These are phyloP conservation scores for Stentor coeruleus DNA, from an alignment of 73 alveolate genomes.

Conservation along the genomic window DNA sequence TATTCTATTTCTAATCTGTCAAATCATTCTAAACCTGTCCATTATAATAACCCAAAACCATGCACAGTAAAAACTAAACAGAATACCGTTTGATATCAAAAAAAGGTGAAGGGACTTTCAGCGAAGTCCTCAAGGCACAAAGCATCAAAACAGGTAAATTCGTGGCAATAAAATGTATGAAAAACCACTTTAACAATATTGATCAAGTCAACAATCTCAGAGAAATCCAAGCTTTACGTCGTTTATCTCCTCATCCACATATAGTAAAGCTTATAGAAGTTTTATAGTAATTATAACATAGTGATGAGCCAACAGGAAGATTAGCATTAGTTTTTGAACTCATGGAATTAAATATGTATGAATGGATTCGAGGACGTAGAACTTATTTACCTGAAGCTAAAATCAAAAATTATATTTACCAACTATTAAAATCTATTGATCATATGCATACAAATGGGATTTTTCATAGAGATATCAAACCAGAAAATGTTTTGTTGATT, in stretches of 20 bases:
- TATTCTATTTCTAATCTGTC: too few species aligned
- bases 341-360: constrained; percentile 94
- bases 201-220: constrained; percentile 71
- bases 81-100: constrained; percentile 23
- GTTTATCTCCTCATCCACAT: constrained; percentile 87
- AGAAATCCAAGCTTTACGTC: constrained; percentile 51
- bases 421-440: constrained; percentile 86
- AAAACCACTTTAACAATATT: constrained; percentile 75
- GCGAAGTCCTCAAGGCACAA: constrained; percentile 97
- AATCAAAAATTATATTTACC: constrained; percentile 27
- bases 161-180: constrained; percentile 86
- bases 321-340: constrained; percentile 95
- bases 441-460: constrained; percentile 97
- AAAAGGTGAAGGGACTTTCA: constrained; percentile 94
- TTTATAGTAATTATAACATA: constrained; percentile 21
- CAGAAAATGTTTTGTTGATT: constrained; percentile 47
- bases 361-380: constrained; percentile 67
- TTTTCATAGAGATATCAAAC: constrained; percentile 92
- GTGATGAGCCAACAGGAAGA: constrained; percentile 96
- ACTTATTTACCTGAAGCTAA: background rate
- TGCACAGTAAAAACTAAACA: constrained; percentile 30
- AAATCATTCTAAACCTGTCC: too few species aligned
- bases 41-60: too few species aligned
- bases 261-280: constrained; percentile 83
- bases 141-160: constrained; percentile 77